Percentiles rank a stretch among this genome's conserved stretches.
Conservation (phyloP, 140 eudicot genomes). For the Stevia rebaudiana region DNA sequence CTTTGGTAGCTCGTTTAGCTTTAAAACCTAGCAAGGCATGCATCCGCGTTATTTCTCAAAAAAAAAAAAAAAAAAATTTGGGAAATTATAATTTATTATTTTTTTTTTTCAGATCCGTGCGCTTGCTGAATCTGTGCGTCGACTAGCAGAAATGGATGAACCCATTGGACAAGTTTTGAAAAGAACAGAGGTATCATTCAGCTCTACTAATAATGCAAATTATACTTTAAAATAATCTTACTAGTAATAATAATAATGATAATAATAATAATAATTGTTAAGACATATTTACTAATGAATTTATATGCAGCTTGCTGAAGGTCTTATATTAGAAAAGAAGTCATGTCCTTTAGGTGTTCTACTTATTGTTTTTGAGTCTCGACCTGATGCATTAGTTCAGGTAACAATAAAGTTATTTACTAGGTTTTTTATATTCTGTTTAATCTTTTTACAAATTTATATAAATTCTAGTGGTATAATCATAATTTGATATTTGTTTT, state of each 20-base stretch:
- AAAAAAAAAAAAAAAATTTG: no score
- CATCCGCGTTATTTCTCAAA: background rate
- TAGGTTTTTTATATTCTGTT: background rate
- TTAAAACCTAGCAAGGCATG: slow-evolving; percentile 68
- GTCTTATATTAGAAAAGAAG: slow-evolving; percentile 68
- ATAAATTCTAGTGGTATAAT: background rate
- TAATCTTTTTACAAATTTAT: background rate
- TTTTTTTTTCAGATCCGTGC: slow-evolving; percentile 41
- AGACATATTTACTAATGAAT: background rate
- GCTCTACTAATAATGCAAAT: background rate
- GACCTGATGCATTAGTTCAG: slow-evolving; percentile 97
- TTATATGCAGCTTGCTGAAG: slow-evolving; percentile 68
- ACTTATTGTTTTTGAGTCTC: slow-evolving; percentile 80
- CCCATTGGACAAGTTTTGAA: slow-evolving; percentile 67
- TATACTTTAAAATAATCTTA: no score
- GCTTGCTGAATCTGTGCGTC: slow-evolving; percentile 78
- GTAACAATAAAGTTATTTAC: slow-evolving; percentile 27
- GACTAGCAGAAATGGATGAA: slow-evolving; percentile 81
- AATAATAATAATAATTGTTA: background rate
- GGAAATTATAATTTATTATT: no score
- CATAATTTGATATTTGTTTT: background rate
- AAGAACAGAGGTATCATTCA: slow-evolving; percentile 66
- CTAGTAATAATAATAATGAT: no score
- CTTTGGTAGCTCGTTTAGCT: slow-evolving; percentile 66
- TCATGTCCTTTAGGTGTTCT: slow-evolving; percentile 89